A percentile compares a stretch with the other conserved stretches of the same genome.
Conservation (phyloP, 352 stramenopile genomes). For the Globisporangium alternatum region DNA sequence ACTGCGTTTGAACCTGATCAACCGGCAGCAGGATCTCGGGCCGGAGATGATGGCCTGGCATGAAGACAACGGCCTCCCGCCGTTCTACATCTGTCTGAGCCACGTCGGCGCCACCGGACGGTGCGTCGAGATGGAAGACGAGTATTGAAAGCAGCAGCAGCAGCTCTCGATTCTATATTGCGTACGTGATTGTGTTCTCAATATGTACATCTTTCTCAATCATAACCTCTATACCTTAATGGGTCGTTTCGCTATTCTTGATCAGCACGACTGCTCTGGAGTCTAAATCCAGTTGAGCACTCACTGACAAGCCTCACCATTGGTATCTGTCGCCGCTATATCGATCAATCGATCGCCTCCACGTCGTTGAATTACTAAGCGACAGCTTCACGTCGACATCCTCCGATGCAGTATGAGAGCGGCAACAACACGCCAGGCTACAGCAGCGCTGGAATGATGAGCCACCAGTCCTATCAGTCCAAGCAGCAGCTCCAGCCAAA, state of each 20-base stretch:
- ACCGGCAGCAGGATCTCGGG: constrained; percentile 46
- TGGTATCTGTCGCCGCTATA: not conserved
- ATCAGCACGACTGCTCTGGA: not conserved
- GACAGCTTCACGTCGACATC: too few relatives aligned
- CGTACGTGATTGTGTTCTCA: not conserved
- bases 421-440: constrained; percentile 22
- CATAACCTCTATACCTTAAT: not conserved
- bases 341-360: not conserved
- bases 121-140: not conserved
- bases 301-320: not conserved
- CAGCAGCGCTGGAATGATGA: not conserved
- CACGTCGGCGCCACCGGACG: constrained; percentile 41
- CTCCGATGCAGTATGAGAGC: constrained; percentile 30
- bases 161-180: not conserved
- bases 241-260: constrained; percentile 1
- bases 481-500: constrained; percentile 5
- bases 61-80: constrained; percentile 36
- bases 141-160: not conserved
- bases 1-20: constrained; percentile 54
- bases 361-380: not conserved
- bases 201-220: not conserved
- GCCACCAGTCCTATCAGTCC: not conserved
- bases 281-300: too few relatives aligned
- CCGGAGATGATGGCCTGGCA: constrained; percentile 44
- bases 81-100: constrained; percentile 78